Conservation (phyloP, 1,139 yeast genomes). For the Lodderomyces margitis region DNA sequence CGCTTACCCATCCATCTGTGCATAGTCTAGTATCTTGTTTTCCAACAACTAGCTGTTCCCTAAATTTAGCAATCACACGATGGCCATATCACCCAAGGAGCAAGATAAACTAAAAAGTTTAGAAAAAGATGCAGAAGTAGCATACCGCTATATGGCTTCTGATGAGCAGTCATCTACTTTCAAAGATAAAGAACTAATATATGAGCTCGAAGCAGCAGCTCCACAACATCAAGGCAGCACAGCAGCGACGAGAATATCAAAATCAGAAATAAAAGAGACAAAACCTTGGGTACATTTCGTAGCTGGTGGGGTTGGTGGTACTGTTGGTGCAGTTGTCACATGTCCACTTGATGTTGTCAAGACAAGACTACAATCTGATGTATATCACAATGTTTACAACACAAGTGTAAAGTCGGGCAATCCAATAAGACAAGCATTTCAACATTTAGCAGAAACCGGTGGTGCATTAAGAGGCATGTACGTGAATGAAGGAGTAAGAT, state of each 20-base stretch:
- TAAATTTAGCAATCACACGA: constrained; percentile 3
- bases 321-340: constrained; percentile 94
- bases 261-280: constrained; percentile 24
- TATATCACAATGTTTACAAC: constrained; percentile 46
- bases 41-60: neutral
- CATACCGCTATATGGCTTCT: constrained; percentile 63
- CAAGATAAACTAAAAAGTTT: constrained; percentile 24
- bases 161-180: constrained; percentile 62
- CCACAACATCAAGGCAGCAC: neutral
- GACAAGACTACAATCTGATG: constrained; percentile 91
- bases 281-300: constrained; percentile 94
- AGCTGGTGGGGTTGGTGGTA: constrained; percentile 99
- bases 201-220: constrained; percentile 2
- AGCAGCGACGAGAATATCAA: constrained; percentile 3
- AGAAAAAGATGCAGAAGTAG: constrained; percentile 55
- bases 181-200: constrained; percentile 17
- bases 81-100: constrained; percentile 10
- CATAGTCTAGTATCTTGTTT: neutral
- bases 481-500: constrained; percentile 73
- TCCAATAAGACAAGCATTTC: constrained; percentile 45
- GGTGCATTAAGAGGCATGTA: constrained; percentile 69
- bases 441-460: constrained; percentile 83
- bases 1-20: neutral
- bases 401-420: constrained; percentile 41
- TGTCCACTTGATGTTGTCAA: constrained; percentile 97